Evolutionary conservation across 2,329 filamentous ascomycete species (phyloP).

Genomic region (Colletotrichum sp.): DNA sequence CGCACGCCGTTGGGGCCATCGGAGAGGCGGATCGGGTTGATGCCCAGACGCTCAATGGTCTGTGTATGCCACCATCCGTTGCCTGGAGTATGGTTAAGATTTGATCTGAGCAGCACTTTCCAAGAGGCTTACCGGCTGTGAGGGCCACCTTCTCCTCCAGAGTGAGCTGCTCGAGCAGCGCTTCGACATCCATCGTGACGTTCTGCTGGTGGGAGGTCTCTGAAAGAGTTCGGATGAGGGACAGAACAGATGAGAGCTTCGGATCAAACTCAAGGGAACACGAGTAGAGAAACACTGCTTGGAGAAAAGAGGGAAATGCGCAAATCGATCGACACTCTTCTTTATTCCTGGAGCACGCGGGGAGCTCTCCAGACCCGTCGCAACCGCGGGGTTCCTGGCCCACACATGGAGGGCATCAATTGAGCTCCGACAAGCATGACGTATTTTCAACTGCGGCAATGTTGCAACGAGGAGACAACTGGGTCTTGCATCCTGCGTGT

Average conservation of each 20-base stretch:
- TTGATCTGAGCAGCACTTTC: rapidly evolving
- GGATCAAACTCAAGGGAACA: not conserved
- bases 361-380: not conserved
- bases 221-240: not conserved
- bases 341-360: not conserved
- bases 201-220: not conserved
- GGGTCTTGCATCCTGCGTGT: not conserved
- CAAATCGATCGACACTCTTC: not conserved
- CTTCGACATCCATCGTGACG: conserved; percentile 15
- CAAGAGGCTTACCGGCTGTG: conserved; percentile 10
- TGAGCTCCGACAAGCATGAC: not conserved
- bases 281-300: not conserved
- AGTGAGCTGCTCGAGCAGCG: conserved; percentile 18
- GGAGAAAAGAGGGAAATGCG: not conserved
- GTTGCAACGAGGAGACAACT: not conserved
- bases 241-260: not conserved
- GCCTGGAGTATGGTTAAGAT: not conserved
- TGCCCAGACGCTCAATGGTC: conserved; percentile 15
- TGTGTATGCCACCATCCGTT: conserved; percentile 25
- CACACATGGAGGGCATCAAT: not conserved
- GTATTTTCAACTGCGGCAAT: not conserved
- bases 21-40: conserved; percentile 19
- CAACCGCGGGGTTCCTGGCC: conserved; percentile 5
- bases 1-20: conserved; percentile 47
- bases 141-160: conserved; percentile 20